phyloP scores from a whole-genome alignment of 1,284 basidiomycete species.

The Anthracocystis walkeri region DNA sequence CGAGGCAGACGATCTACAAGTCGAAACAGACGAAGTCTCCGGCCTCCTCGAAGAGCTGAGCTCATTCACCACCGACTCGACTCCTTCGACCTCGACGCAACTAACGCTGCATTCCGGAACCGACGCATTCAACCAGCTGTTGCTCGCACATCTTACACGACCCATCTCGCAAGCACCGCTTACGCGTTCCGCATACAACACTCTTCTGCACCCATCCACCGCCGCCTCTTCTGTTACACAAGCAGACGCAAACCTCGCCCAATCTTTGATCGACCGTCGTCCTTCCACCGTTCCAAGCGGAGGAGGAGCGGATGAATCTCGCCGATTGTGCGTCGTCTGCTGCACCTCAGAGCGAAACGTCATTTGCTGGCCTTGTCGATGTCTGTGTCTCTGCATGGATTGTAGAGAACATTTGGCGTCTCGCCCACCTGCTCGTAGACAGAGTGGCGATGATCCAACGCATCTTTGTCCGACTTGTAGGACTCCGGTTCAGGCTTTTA shows the following conservation, averaged over 20 bases:
- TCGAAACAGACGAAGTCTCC: constrained; percentile 27
- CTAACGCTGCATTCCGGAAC: constrained; percentile 26
- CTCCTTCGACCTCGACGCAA: constrained; percentile 7
- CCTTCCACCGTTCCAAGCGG: background rate
- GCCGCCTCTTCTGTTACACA: constrained; percentile 2
- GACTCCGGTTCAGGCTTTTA: constrained; percentile 58
- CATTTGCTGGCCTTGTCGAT: constrained; percentile 68
- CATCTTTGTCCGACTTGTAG: constrained; percentile 62
- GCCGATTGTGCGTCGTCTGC: constrained; percentile 40
- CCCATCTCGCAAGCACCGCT: constrained; percentile 37
- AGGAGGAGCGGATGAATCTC: constrained; percentile 20
- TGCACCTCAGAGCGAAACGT: constrained; percentile 57
- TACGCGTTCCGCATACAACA: constrained; percentile 42
- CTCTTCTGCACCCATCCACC: constrained; percentile 18
- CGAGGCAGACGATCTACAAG: constrained; percentile 9
- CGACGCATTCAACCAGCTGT: constrained; percentile 42
- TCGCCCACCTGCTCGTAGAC: constrained; percentile 39
- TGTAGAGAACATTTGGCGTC: constrained; percentile 62
- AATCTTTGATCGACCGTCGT: constrained; percentile 22
- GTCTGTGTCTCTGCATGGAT: constrained; percentile 64
- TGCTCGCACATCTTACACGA: constrained; percentile 49
- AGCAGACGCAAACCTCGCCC: constrained; percentile 27
- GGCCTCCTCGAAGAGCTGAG: constrained; percentile 31
- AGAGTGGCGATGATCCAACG: constrained; percentile 9
- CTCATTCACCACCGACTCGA: constrained; percentile 8